Evolutionary conservation across 2,329 filamentous ascomycete species (phyloP).

Genomic region (Cladosporium sp.): DNA sequence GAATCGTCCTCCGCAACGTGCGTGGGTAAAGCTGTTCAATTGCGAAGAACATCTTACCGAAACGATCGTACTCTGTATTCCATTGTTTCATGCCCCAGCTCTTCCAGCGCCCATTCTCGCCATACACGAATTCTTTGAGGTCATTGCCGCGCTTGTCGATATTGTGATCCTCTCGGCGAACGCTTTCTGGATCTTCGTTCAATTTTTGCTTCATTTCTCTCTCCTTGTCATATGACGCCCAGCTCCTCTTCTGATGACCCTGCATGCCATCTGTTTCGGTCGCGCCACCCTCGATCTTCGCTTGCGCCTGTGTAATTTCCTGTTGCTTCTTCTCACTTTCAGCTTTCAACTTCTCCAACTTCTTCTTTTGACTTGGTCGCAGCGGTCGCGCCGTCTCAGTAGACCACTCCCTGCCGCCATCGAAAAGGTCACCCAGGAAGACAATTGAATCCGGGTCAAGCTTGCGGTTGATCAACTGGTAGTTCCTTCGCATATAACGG

Average conservation of each 20-base stretch:
- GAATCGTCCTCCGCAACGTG: slow-evolving; percentile 18
- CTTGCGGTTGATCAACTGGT: slow-evolving; percentile 68
- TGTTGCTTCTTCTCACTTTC: slow-evolving; percentile 9
- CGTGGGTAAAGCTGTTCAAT: slow-evolving; percentile 30
- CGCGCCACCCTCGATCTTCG: background rate
- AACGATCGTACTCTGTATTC: slow-evolving; percentile 80
- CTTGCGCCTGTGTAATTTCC: slow-evolving; percentile 52
- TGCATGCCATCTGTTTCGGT: background rate
- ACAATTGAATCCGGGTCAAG: slow-evolving; percentile 83
- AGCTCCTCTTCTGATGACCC: slow-evolving; percentile 14
- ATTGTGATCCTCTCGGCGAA: background rate
- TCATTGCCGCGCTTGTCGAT: slow-evolving; percentile 15
- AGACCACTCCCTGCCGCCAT: slow-evolving; percentile 93
- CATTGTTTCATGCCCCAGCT: slow-evolving; percentile 79
- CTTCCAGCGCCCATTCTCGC: slow-evolving; percentile 46
- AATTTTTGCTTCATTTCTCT: background rate
- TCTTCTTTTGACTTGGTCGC: slow-evolving; percentile 19
- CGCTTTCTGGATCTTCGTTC: background rate
- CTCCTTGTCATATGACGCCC: slow-evolving; percentile 16
- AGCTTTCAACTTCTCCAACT: slow-evolving; percentile 16
- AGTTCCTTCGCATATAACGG: slow-evolving; percentile 81
- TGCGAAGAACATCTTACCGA: slow-evolving; percentile 75
- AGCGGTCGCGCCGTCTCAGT: slow-evolving; percentile 43
- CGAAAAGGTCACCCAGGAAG: slow-evolving; percentile 92
- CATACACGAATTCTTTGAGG: slow-evolving; percentile 25